Base-by-base conservation (phyloP, 768 basidiomycete genomes). In the Mycena rebaudengoi region DNA sequence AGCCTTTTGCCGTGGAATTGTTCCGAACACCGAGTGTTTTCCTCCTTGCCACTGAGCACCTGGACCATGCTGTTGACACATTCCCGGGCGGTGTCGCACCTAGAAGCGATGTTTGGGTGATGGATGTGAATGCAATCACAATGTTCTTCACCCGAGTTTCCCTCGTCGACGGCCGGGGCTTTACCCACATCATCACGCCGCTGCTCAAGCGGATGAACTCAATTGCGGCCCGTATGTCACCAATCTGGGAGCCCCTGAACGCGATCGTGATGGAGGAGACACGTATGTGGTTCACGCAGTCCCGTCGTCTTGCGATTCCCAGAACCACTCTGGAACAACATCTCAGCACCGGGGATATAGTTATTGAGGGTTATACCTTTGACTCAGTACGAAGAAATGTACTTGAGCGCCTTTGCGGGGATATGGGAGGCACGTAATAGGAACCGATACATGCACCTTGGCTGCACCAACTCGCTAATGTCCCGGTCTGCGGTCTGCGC, bases 351-450 rank as follows among this genome's bases (percentile, higher is more conserved):
- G 13, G 8, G 44, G 21, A 26, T 5, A 6, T 45, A 21, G 44
- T 45, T 11, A 45, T 45, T n/a, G 44, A 45, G 8, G 44, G n/a
- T n/a, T n/a, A 26, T 12, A n/a, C 44, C 44, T 5, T 48, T 30
- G 26, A 21, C 10, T 29, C 10, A 11, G 6, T 4, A 2, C 37
- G 20, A 53, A 10, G 25, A 40, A 21, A 16, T 40, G 3, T 40
- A 8, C n/a, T 7, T 53, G 13, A 6, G 14, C 25, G 35, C 23
- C 25, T 53, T 53, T n/a, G 18, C 14, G 16, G 7, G 5, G 3
- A 53, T 53, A 5, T 53, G 51, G 37, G 51, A 53, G 37, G 35
- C 21, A 14, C 51, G 51, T 39, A 53, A 53, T 28, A 20, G 51
- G 10, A 53, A 53, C 51, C 51, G 29, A 5, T 53, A 39, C 25